Evolutionary conservation across 2,329 filamentous ascomycete genomes (phyloP), one percentile per base, ranked within the genome.

Genomic region (Nemania abortiva): DNA sequence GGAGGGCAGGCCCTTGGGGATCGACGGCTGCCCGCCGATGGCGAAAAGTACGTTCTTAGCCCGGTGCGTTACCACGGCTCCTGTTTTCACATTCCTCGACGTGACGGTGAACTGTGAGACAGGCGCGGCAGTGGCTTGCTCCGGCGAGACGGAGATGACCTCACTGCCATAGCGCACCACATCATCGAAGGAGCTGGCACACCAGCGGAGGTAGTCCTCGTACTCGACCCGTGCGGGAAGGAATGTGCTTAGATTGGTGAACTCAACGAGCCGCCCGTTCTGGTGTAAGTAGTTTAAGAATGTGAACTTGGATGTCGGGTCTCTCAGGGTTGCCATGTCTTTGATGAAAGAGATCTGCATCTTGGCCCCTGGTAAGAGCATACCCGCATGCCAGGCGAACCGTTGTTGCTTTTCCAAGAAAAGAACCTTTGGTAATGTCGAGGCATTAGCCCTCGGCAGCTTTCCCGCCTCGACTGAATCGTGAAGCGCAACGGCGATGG

Each of bases 321-420:
- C 91, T 66, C 95, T 88, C 74, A 97, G 86, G 3, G 93, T 96
- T 3, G 95, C 95, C 80, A 98, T 88, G 79, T 98, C 95, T 83
- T 98, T 98, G 83, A 98, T 88, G 84, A 97, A 98, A 10, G 93
- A 97, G 75, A 98, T 98, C 79, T 98, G 95, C 95, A 98, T 98
- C 82, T 92, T 94, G 61, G 95, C 93, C 5, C 94, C 95, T 0
- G 94, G 93, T 2, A 98, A 88, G 68, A 98, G 89, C 95, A 98
- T 98, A 68, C 95, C 95, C 0, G 94, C 90, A 81, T 98, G 95
- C 95, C 95, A 98, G 67, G 92, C 89, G 78, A 98, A 98, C 56
- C 86, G 83, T 37, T 85, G 77, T 81, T 98, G 95, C 80, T 92
- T 92, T 84, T 98, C 95, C 27, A 98, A 82, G 81, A 98, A 98